Conservation (phyloP, 345 rosid species). For the Barbarea vulgaris region DNA sequence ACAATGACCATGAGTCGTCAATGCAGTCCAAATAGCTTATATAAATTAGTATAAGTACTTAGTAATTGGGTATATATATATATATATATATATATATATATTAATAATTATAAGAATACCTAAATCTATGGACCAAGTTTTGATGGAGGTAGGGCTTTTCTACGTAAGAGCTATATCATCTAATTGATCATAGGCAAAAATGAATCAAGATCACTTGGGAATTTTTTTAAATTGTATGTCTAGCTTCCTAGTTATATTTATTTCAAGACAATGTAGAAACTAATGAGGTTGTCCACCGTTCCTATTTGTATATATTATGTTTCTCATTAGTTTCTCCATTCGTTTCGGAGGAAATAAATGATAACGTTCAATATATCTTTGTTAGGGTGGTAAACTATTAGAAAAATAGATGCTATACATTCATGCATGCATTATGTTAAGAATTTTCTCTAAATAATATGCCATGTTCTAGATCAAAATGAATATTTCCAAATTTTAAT, state of each 20-base stretch:
- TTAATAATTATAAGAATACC: constrained; percentile 13
- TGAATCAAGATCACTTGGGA: constrained; percentile 31
- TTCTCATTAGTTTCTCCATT: not conserved
- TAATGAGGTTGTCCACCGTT: constrained; percentile 22
- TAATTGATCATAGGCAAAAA: constrained; percentile 30
- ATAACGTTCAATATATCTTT: not conserved
- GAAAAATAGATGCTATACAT: constrained; percentile 11
- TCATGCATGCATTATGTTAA: constrained; percentile 17
- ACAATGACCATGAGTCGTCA: constrained; percentile 44
- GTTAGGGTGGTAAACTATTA: constrained; percentile 1
- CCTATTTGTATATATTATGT: constrained; percentile 26
- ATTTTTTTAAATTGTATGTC: constrained; percentile 3
- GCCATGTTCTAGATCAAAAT: constrained; percentile 22
- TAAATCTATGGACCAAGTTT: constrained; percentile 39
- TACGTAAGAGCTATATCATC: constrained; percentile 36
- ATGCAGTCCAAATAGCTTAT: constrained; percentile 43
- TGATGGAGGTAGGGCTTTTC: constrained; percentile 37
- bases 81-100: constrained; percentile 27
- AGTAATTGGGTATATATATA: constrained; percentile 32
- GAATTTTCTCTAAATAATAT: constrained; percentile 14
- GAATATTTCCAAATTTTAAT: constrained; percentile 19
- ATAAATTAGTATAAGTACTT: constrained; percentile 23
- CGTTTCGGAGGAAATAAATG: not conserved
- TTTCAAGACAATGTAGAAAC: constrained; percentile 21
- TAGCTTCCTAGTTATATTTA: constrained; percentile 26